Conservation (phyloP, 495 filamentous ascomycete species). For the Penicillium tannophilum region DNA sequence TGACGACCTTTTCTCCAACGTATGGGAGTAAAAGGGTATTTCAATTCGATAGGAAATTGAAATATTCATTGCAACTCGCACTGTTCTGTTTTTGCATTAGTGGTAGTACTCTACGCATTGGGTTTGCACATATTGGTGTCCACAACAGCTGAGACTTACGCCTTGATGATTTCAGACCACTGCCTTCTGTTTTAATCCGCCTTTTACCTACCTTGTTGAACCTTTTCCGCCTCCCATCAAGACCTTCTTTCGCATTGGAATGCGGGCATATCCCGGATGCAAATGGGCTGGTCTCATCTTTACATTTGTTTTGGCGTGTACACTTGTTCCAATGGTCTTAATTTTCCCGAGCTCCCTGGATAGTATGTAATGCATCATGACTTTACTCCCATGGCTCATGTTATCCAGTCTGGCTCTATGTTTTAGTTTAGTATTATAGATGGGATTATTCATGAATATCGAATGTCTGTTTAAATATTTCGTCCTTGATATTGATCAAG, state of each 20-base stretch:
- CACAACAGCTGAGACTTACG: not conserved
- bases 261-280: slow-evolving; percentile 14
- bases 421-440: not conserved
- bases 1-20: slow-evolving; percentile 92
- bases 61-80: slow-evolving; percentile 10
- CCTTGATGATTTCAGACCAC: slow-evolving; percentile 6
- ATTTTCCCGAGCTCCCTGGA: slow-evolving; percentile 6
- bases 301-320: slow-evolving; percentile 14
- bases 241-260: slow-evolving; percentile 9
- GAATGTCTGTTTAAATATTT: not conserved
- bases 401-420: not conserved
- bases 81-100: slow-evolving; percentile 15
- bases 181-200: not conserved
- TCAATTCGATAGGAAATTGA: slow-evolving; percentile 15
- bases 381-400: not conserved
- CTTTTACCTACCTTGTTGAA: not conserved
- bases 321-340: slow-evolving; percentile 13
- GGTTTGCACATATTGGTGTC: slow-evolving; percentile 17
- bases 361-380: not conserved
- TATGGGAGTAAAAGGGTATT: slow-evolving; percentile 67
- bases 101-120: slow-evolving; percentile 18
- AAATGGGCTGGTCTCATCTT: slow-evolving; percentile 23
- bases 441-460: not conserved
- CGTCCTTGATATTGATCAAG: not conserved
- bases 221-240: slow-evolving; percentile 1